Conservation (phyloP, 2,329 filamentous ascomycete genomes). For the Talaromyces sp. region DNA sequence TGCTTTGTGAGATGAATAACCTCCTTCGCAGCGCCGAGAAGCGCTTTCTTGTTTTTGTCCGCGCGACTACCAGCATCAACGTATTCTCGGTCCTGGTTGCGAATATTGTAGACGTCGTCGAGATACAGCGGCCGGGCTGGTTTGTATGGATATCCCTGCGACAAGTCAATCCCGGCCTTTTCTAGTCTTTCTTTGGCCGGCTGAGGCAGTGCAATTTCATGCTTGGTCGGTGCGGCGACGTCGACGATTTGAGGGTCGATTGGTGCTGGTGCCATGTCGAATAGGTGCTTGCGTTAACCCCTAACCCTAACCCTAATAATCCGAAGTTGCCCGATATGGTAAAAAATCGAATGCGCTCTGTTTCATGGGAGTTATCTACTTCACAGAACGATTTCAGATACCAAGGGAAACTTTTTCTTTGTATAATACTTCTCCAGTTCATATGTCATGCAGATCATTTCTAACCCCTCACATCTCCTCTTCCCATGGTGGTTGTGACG, state of each 20-base stretch:
- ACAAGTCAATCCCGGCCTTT: slow-evolving; percentile 64
- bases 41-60: slow-evolving; percentile 56
- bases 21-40: slow-evolving; percentile 57
- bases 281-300: neutral
- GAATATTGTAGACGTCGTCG: slow-evolving; percentile 63
- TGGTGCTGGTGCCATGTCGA: slow-evolving; percentile 51
- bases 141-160: slow-evolving; percentile 64
- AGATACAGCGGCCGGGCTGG: slow-evolving; percentile 62
- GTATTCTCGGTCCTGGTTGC: slow-evolving; percentile 51
- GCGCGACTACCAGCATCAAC: slow-evolving; percentile 59
- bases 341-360: neutral
- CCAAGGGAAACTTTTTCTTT: neutral
- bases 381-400: neutral
- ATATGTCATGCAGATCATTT: neutral
- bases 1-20: slow-evolving; percentile 57
- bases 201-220: slow-evolving; percentile 51
- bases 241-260: slow-evolving; percentile 60
- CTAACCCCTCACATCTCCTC: neutral
- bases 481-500: neutral
- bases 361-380: neutral
- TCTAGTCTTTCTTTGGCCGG: slow-evolving; percentile 53
- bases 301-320: neutral
- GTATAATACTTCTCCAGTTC: neutral
- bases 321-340: neutral
- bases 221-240: slow-evolving; percentile 47